Base-by-base conservation (phyloP, 352 stramenopile genomes). In the Phytophthora aleatoria region DNA sequence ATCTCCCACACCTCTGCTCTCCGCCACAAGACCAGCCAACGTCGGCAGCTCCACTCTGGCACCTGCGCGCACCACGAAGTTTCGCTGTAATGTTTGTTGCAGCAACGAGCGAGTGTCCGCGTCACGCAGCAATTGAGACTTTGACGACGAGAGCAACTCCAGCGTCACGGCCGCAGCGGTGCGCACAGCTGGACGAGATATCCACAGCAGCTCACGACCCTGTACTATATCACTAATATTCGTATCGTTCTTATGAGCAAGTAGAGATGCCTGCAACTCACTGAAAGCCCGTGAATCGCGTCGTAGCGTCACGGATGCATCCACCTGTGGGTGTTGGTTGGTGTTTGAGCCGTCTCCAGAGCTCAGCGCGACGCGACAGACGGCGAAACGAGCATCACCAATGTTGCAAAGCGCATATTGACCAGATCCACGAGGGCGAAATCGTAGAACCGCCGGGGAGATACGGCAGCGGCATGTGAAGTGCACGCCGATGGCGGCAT, bases 381-480 rank as follows among this genome's bases (percentile, higher is more conserved):
- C 13, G 1, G 70, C 61, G 15, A 65, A 62, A 71, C 15, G 2
- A 42, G 15, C 39, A 3, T 64, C 52, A 16, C 47, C 42, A 54
- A 76, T 61, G 16, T n/a, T 64, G 47, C 38, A 85, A 41, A 74
- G 57, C 7, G 73, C 47, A 47, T 74, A 77, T 56, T 82, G 66
- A 43, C 80, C 67, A 60, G 74, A 72, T 31, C 60, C 53, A 10
- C 44, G 63, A 45, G 74, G 72, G 3, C 71, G 64, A 3, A 55
- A 54, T 42, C 65, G 69, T 28, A 92, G 54, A 53, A 64, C 38
- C 3, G 36, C 45, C 24, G 71, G 27, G 3, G 80, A 75, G 24
- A 92, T 39, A 20, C 83, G 74, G 61, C 71, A 91, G 28, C 85
- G 79, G 59, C 69, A 69, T 11, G 83, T 89, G 71, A 91, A 91